A percentile compares a stretch with the other conserved stretches of the same genome.
These are phyloP conservation scores for Marasmius fiardii DNA, from an alignment of 1,284 basidiomycete genomes.

Conservation along the genomic window DNA sequence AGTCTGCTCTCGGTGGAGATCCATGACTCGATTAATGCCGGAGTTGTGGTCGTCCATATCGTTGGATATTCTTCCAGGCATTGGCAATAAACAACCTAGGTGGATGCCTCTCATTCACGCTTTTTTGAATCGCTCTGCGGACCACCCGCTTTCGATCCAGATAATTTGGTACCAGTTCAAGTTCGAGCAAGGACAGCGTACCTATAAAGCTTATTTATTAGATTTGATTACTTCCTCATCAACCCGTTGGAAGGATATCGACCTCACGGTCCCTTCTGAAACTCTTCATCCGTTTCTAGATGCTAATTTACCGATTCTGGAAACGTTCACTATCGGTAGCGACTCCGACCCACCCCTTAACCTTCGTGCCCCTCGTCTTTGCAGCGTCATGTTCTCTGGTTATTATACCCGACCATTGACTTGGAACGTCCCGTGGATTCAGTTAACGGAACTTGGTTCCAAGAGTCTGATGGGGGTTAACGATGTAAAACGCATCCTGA, in stretches of 20 bases:
- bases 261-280: not conserved
- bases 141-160: not conserved
- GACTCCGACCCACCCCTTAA: not conserved
- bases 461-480: not conserved
- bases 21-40: slow-evolving; percentile 20
- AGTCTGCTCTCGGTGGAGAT: slow-evolving; percentile 24
- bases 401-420: not conserved
- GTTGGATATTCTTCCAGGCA: slow-evolving; percentile 14
- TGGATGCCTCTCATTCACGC: slow-evolving; percentile 1
- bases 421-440: not conserved
- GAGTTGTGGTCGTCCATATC: slow-evolving; percentile 24
- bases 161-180: not conserved
- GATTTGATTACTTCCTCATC: not conserved
- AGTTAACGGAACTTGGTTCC: not conserved
- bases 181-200: not conserved
- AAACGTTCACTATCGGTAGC: not conserved
- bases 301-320: not conserved
- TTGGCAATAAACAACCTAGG: slow-evolving; percentile 1
- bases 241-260: not conserved
- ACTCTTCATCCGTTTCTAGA: not conserved
- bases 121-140: not conserved
- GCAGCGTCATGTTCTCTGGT: not conserved
- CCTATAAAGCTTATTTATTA: not conserved
- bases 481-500: not conserved
- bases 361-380: not conserved